A percentile compares a stretch with the other conserved stretches of the same genome.
Evolutionary conservation across 768 basidiomycete species (phyloP).

Genomic region (Amanita jacksonii): DNA sequence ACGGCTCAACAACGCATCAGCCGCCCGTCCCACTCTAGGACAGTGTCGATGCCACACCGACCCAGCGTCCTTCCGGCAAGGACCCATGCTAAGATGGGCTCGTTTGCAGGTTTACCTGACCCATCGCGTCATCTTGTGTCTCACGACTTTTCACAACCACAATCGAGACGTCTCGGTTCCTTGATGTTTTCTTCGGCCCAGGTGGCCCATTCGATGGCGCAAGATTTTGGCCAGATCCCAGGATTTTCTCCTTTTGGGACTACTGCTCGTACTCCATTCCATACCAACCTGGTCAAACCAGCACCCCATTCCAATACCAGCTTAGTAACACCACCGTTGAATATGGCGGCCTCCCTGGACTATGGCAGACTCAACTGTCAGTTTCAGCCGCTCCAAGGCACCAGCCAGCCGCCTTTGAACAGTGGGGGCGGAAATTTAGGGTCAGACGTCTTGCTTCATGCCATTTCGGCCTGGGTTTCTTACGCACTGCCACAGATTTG

Average conservation of each 20-base stretch:
- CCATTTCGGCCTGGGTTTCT: neutral
- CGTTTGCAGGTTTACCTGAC: neutral
- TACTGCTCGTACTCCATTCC: neutral
- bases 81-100: neutral
- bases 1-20: neutral
- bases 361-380: neutral
- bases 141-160: slow-evolving; percentile 3
- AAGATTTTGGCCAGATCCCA: neutral
- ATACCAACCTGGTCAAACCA: neutral
- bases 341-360: neutral
- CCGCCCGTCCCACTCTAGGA: neutral
- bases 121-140: neutral
- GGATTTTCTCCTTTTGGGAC: neutral
- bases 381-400: neutral
- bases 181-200: neutral
- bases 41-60: neutral
- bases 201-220: neutral
- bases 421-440: neutral
- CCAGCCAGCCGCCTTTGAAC: neutral
- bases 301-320: neutral
- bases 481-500: neutral
- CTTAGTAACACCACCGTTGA: neutral
- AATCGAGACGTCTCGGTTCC: slow-evolving; percentile 2
- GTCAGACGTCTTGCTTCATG: neutral
- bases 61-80: neutral